A percentile compares a stretch with the other conserved stretches of the same genome.
Conservation (phyloP, 768 basidiomycete genomes). For the Omphalotus guepiniiformis region DNA sequence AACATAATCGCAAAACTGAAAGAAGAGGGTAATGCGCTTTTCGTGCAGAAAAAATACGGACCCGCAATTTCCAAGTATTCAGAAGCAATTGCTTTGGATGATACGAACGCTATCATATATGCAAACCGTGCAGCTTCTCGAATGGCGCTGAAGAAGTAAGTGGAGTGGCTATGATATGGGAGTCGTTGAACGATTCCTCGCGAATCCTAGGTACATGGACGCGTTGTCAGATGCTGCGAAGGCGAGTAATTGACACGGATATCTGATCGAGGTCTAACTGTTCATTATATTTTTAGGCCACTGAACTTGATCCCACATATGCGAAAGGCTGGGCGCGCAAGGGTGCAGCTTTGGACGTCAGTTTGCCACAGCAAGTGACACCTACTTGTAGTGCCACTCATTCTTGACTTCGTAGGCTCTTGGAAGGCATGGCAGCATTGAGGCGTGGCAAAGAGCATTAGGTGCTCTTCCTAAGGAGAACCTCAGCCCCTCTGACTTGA, state of each 20-base stretch:
- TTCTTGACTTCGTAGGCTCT: not conserved
- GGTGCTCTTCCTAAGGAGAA: constrained; percentile 10
- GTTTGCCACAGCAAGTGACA: not conserved
- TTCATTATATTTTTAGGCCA: constrained; percentile 12
- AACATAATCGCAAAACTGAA: constrained; percentile 12
- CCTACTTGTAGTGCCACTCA: not conserved
- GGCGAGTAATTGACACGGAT: constrained; percentile 9
- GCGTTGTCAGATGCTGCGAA: constrained; percentile 14
- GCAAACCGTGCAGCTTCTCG: constrained; percentile 19
- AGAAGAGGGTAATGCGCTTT: constrained; percentile 19
- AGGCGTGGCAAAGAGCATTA: constrained; percentile 15
- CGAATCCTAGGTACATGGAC: constrained; percentile 13
- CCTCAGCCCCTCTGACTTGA: constrained; percentile 9
- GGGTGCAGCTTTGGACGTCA: constrained; percentile 16
- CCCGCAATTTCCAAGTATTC: constrained; percentile 12
- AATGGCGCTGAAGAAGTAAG: constrained; percentile 12
- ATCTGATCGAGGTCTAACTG: not conserved
- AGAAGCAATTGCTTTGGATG: constrained; percentile 12
- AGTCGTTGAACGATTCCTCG: not conserved
- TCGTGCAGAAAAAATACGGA: constrained; percentile 13
- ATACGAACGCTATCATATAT: constrained; percentile 15
- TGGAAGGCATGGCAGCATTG: not conserved
- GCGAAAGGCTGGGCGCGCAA: constrained; percentile 16
- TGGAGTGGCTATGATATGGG: not conserved
- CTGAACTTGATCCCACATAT: constrained; percentile 19